Base-by-base conservation (phyloP, 345 rosid genomes). In the Linum usitatissimum region DNA sequence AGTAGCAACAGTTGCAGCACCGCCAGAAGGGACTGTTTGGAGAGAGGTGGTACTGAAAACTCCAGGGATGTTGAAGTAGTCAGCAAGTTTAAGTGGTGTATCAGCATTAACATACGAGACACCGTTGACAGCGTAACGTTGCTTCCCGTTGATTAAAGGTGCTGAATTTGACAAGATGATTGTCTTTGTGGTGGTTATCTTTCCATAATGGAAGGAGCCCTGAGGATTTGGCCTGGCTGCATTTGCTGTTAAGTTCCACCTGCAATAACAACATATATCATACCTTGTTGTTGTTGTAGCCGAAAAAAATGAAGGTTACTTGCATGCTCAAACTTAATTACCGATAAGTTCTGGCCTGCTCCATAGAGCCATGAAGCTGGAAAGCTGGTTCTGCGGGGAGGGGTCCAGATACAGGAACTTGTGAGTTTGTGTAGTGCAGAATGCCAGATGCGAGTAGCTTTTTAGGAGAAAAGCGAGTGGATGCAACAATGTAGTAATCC, bases 181-280 rank as follows among this genome's bases (percentile, higher is more conserved):
- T 12, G 86, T 77, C 76, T 70, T 81, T 2, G 90, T 78, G 17
- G 83, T 38, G 10, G 30, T 61, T 63, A 91, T 85, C 65, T 53
- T 75, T 66, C 98, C 98, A 5, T 91, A 91, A 60, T 91, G 98
- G 75, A 28, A 91, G 0, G 98, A 91, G 9, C 98, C 98, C 71
- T 91, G 96, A 63, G 98, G 98, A 67, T 91, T 91, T n/a, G 95
- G 95, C 69, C 98, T 86, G 19, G 98, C 96, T 61, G 96, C 96
- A 74, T 77, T 91, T 54, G 96, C 86, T 5, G 96, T 91, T 73
- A 91, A 78, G 72, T 91, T 91, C 95, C 95, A 83, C 80, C 90
- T 84, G 57, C 67, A 65, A 58, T 51, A 17, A 51, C 28, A 23
- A 23, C 13, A 40, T 40, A 40, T 40, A 40, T 7, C 48, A 23